phyloP scores from a whole-genome alignment of 148 eudicot genomes.

The Rhododendron vialii region DNA sequence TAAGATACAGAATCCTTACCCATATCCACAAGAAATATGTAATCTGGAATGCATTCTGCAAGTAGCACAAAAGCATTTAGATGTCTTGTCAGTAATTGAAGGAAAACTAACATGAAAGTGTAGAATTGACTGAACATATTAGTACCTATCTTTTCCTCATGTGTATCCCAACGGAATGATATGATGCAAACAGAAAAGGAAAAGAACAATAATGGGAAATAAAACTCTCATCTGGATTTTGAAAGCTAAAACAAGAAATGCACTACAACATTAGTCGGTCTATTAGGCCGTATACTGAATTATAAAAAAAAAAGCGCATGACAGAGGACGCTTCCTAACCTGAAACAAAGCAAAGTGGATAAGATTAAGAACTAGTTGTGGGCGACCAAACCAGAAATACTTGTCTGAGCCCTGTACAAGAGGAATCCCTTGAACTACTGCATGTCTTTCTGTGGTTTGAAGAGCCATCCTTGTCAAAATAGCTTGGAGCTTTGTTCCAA shows the following conservation, averaged over 20 bases:
- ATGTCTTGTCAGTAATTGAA: background rate
- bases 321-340: slow-evolving; percentile 29
- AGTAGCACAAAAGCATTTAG: slow-evolving; percentile 3
- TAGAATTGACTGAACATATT: background rate
- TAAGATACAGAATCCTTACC: slow-evolving; percentile 37
- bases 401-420: slow-evolving; percentile 83
- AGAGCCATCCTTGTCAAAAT: slow-evolving; percentile 78
- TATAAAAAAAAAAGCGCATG: background rate
- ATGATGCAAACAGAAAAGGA: background rate
- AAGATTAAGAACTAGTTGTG: slow-evolving; percentile 70
- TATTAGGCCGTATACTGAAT: background rate
- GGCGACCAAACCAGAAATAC: slow-evolving; percentile 81
- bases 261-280: background rate
- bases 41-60: slow-evolving; percentile 95
- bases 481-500: slow-evolving; percentile 92
- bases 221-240: background rate
- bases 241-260: background rate
- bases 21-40: slow-evolving; percentile 87
- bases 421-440: slow-evolving; percentile 93
- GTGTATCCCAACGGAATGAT: background rate
- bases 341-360: slow-evolving; percentile 82
- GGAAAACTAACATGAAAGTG: background rate
- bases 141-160: background rate
- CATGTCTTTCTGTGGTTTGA: slow-evolving; percentile 76
- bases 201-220: background rate